Evolutionary conservation across 2,329 filamentous ascomycete species (phyloP), one percentile per base, ranked within the genome.

Genomic region (Calonectria naviculata): DNA sequence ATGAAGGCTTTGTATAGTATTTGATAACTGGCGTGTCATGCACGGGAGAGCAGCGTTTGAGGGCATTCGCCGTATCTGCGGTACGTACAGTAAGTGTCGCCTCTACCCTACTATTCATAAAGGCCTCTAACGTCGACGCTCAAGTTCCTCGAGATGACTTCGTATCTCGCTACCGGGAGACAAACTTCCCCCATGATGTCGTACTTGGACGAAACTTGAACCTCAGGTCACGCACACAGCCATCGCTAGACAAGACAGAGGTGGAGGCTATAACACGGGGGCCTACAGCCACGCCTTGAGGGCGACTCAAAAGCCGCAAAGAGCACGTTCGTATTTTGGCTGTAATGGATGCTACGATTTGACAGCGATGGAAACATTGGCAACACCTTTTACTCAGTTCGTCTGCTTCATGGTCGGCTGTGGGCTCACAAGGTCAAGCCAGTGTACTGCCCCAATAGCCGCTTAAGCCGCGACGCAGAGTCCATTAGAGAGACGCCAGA

Each of bases 11-110:
- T 19, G 7, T 42, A 13, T 76, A 94, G 93, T 98, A 56, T 98
- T 99, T 82, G 94, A 99, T 81, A 98, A 99, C 80, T 98, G 96
- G 95, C 90, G 97, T 70, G 93, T 98, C 38, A 85, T 98, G 76
- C 97, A 99, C 82, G 97, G 96, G 1, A 88, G 97, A 76, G 92
- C 92, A 63, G 90, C 90, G 0, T 99, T 98, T 79, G 93, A 92
- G 7, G 97, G 97, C 1, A 91, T 93, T 79, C 88, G 97, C 75
- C 91, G 95, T 75, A 94, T 99, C 79, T 98, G 95, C 82, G 97
- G 97, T 71, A 96, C 90, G 12, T 98, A 98, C 79, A 93, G 94
- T 95, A 85, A 88, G 93, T 90, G 15, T 26, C 26, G 7, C 10
- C 8, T 36, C 8, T 34, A 21, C 4, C 15, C 5, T 21, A 19